Conservation (phyloP, 257 asterid species). For the Ehretia macrophylla region DNA sequence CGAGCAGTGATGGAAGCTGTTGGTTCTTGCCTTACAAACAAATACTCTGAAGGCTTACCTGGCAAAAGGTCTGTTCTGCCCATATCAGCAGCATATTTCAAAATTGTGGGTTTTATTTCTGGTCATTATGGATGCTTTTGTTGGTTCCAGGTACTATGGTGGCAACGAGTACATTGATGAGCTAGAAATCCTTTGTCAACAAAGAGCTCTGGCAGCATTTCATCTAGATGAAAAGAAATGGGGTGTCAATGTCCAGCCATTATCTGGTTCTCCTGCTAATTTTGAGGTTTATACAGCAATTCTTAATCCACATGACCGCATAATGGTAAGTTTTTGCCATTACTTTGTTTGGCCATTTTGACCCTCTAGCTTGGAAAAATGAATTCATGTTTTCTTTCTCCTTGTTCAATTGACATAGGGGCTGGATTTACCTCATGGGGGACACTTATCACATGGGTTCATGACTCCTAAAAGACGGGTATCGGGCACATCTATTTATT, state of each 20-base stretch:
- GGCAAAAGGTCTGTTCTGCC: slow-evolving; percentile 62
- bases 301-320: slow-evolving; percentile 85
- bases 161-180: slow-evolving; percentile 88
- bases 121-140: background rate
- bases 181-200: slow-evolving; percentile 86
- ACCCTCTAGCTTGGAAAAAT: background rate
- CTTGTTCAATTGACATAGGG: slow-evolving; percentile 43
- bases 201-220: slow-evolving; percentile 88
- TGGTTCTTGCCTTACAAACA: slow-evolving; percentile 95
- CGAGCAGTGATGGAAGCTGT: slow-evolving; percentile 99
- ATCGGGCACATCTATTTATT: slow-evolving; percentile 88
- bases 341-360: background rate
- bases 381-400: background rate
- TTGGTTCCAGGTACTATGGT: slow-evolving; percentile 63
- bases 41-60: slow-evolving; percentile 92
- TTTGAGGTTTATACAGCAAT: slow-evolving; percentile 88
- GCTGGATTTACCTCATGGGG: slow-evolving; percentile 96
- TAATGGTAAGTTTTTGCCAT: slow-evolving; percentile 52
- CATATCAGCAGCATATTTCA: background rate
- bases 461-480: slow-evolving; percentile 94
- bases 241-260: slow-evolving; percentile 95
- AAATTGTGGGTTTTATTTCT: background rate
- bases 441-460: slow-evolving; percentile 96
- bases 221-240: slow-evolving; percentile 61
- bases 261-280: slow-evolving; percentile 97